Conservation (phyloP, 768 basidiomycete species). For the Suillus discolor region DNA sequence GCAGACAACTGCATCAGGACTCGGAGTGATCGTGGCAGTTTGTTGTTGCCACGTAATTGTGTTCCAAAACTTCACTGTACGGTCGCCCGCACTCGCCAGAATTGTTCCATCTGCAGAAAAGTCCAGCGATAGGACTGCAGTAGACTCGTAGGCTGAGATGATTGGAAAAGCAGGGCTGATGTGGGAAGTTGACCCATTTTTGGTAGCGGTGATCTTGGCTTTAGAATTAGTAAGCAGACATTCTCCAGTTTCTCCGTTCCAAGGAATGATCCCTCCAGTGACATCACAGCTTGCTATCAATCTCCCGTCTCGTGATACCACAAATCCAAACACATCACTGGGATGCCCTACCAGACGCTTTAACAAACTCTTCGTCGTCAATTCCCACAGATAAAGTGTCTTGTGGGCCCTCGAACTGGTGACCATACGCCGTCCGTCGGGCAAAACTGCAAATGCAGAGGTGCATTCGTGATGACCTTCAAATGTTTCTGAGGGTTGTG, state of each 20-base stretch:
- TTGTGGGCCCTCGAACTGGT: background rate
- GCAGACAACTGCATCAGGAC: background rate
- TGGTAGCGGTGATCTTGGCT: background rate
- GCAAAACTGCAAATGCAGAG: background rate
- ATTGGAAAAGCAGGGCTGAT: background rate
- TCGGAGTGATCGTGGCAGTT: background rate
- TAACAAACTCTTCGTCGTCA: background rate
- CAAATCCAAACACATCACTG: background rate
- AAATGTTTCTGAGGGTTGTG: background rate
- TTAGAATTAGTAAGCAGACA: background rate
- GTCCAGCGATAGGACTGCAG: background rate
- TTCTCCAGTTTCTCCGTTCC: background rate
- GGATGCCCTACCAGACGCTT: background rate
- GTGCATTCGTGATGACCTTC: background rate
- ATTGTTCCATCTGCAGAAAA: background rate
- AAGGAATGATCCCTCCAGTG: background rate
- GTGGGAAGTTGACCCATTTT: background rate
- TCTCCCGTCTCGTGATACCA: background rate
- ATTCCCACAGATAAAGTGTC: background rate
- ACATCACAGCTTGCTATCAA: background rate
- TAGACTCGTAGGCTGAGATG: background rate
- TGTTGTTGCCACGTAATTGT: background rate
- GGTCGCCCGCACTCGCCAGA: background rate
- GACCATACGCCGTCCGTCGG: background rate
- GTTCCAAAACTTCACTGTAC: background rate